Conservation (phyloP, 805 yeast genomes). For the Isabelozyma heimii region DNA sequence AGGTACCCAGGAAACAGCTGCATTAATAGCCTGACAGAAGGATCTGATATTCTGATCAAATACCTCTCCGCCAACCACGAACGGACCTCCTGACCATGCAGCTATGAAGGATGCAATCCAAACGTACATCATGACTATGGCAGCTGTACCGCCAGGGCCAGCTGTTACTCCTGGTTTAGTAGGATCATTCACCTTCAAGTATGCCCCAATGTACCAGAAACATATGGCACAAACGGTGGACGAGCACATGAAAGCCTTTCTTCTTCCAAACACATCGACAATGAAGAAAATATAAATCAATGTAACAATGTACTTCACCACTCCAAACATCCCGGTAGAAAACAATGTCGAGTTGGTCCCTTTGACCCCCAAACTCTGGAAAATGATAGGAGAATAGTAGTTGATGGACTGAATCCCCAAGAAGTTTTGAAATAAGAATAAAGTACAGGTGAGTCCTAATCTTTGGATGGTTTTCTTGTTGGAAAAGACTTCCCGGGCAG, state of each 20-base stretch:
- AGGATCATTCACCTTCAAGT: conserved; percentile 32
- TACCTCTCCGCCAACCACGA: conserved; percentile 37
- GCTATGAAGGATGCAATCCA: conserved; percentile 41
- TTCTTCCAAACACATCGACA: conserved; percentile 35
- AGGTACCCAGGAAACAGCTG: conserved; percentile 40
- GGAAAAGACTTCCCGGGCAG: conserved; percentile 26
- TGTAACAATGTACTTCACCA: conserved; percentile 35
- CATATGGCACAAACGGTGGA: conserved; percentile 31
- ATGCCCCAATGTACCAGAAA: conserved; percentile 40
- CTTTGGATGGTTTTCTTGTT: conserved; percentile 24
- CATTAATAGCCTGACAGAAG: conserved; percentile 38
- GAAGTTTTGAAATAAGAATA: conserved; percentile 37
- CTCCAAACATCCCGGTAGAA: conserved; percentile 40
- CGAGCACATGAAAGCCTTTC: conserved; percentile 34
- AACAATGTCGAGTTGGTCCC: conserved; percentile 36
- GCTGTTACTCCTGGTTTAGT: conserved; percentile 26
- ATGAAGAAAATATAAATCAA: conserved; percentile 31
- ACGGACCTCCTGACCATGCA: conserved; percentile 43
- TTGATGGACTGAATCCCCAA: conserved; percentile 40
- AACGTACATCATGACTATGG: conserved; percentile 39
- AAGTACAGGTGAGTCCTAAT: conserved; percentile 28
- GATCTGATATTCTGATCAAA: conserved; percentile 40
- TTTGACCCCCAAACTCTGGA: conserved; percentile 32
- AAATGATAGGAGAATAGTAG: conserved; percentile 37
- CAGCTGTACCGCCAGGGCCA: conserved; percentile 39